A percentile compares a stretch with the other conserved stretches of the same genome.
Evolutionary conservation across 768 basidiomycete species (phyloP).

Genomic region (Tulasnella calospora): DNA sequence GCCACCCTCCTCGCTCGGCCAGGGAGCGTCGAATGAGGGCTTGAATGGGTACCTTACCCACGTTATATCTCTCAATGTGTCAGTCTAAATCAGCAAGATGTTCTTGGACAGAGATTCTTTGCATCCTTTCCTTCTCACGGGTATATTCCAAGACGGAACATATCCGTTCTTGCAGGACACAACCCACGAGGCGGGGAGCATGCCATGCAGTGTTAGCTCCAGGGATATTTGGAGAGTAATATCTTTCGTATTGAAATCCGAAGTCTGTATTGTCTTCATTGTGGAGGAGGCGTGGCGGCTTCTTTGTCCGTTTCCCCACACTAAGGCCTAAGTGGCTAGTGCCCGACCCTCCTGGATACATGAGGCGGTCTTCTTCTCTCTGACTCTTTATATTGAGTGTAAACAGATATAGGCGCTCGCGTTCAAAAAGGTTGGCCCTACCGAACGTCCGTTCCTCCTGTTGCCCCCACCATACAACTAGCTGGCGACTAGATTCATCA

Average conservation of each 20-base stretch:
- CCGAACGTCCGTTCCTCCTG: no score
- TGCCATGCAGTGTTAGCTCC: neutral
- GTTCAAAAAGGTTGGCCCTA: no score
- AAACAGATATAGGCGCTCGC: no score
- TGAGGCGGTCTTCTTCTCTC: no score
- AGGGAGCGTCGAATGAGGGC: neutral
- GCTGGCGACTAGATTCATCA: no score
- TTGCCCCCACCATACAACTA: no score
- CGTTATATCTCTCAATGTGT: neutral
- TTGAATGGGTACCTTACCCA: neutral
- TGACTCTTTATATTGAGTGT: no score
- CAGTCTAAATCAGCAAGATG: neutral
- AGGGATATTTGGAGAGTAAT: neutral
- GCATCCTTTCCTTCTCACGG: neutral
- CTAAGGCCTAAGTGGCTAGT: neutral
- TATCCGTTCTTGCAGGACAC: neutral
- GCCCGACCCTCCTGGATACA: no score
- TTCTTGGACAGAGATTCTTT: neutral
- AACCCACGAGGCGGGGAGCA: neutral
- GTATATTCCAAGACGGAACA: neutral
- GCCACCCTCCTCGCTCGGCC: neutral
- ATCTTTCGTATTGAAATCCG: neutral
- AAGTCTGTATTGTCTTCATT: neutral
- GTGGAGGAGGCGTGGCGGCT: neutral
- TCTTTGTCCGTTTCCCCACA: neutral